These are phyloP conservation scores for Globisporangium nagaii DNA, from an alignment of 352 stramenopile genomes.

Conservation along the genomic window DNA sequence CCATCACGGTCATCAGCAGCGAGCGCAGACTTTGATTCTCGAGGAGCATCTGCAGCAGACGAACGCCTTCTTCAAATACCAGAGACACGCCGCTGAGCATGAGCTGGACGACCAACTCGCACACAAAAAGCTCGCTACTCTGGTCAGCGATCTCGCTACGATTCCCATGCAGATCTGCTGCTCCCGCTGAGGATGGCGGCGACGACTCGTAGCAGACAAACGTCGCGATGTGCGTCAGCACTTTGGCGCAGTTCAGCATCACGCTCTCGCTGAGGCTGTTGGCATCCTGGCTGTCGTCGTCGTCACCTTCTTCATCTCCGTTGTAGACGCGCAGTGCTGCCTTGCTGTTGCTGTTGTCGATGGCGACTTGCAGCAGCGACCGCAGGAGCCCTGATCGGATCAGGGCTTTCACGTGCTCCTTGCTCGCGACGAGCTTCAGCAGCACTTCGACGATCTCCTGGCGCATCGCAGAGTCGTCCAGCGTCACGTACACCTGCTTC, in stretches of 20 bases:
- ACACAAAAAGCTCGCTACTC: slow-evolving; percentile 16
- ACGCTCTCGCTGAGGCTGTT: slow-evolving; percentile 1
- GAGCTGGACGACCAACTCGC: slow-evolving; percentile 43
- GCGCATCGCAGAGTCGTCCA: slow-evolving; percentile 19
- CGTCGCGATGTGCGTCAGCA: slow-evolving; percentile 6
- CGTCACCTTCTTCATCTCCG: neutral
- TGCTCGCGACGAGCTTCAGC: slow-evolving; percentile 21
- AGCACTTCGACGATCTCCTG: slow-evolving; percentile 29
- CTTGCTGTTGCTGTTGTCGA: slow-evolving; percentile 17
- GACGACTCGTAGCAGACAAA: slow-evolving; percentile 7
- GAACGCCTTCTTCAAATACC: slow-evolving; percentile 49
- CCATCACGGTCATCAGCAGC: slow-evolving; percentile 24
- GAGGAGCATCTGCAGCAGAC: slow-evolving; percentile 58
- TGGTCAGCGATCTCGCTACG: neutral
- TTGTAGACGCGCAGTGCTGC: neutral
- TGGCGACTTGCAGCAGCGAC: slow-evolving; percentile 36
- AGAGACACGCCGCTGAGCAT: slow-evolving; percentile 48
- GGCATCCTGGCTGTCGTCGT: neutral
- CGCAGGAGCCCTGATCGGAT: slow-evolving; percentile 34
- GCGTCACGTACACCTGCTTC: slow-evolving; percentile 76
- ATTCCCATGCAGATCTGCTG: neutral
- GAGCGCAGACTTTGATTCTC: slow-evolving; percentile 21
- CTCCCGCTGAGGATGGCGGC: neutral
- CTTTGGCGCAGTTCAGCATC: slow-evolving; percentile 6
- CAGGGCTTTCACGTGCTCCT: slow-evolving; percentile 43